phyloP scores from a whole-genome alignment of 2,329 filamentous ascomycete species.

The Verticillium zaregamsianum region DNA sequence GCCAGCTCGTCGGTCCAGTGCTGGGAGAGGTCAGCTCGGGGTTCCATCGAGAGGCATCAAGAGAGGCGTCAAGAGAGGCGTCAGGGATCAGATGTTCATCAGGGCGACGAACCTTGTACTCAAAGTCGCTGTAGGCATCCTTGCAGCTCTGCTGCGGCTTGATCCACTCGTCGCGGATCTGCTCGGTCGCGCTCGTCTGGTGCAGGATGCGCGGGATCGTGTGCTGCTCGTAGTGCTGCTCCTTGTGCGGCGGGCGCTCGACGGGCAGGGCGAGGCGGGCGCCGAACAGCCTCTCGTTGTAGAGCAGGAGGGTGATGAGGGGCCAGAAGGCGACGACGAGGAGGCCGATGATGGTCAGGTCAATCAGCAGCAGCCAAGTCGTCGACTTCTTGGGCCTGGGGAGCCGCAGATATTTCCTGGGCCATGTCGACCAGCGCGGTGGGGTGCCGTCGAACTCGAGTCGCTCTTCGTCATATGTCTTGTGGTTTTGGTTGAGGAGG shows the following conservation, averaged over 20 bases:
- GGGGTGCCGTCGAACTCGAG: constrained; percentile 11
- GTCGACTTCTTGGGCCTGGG: constrained; percentile 23
- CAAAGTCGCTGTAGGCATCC: constrained; percentile 27
- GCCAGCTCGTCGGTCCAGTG: constrained; percentile 69
- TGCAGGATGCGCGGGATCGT: constrained; percentile 21
- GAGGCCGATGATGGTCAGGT: constrained; percentile 58
- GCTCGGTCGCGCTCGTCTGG: constrained; percentile 19
- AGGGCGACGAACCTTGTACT: constrained; percentile 15
- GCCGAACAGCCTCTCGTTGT: constrained; percentile 16
- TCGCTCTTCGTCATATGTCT: constrained; percentile 19
- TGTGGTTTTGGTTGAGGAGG: not conserved
- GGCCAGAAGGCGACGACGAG: constrained; percentile 57
- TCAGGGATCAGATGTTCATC: too few species aligned
- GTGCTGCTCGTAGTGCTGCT: constrained; percentile 29
- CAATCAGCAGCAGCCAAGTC: constrained; percentile 58
- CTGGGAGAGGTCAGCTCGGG: constrained; percentile 28
- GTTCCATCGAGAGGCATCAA: not conserved
- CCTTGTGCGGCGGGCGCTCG: constrained; percentile 20
- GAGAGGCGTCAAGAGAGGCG: too few species aligned
- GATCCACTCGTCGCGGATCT: constrained; percentile 24
- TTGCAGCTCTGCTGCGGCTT: constrained; percentile 26
- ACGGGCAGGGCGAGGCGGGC: constrained; percentile 21
- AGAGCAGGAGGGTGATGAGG: constrained; percentile 20
- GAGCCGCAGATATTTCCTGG: constrained; percentile 18
- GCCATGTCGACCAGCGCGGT: constrained; percentile 11